Conservation (phyloP, 306 rosid genomes). For the Vigna mungo region DNA sequence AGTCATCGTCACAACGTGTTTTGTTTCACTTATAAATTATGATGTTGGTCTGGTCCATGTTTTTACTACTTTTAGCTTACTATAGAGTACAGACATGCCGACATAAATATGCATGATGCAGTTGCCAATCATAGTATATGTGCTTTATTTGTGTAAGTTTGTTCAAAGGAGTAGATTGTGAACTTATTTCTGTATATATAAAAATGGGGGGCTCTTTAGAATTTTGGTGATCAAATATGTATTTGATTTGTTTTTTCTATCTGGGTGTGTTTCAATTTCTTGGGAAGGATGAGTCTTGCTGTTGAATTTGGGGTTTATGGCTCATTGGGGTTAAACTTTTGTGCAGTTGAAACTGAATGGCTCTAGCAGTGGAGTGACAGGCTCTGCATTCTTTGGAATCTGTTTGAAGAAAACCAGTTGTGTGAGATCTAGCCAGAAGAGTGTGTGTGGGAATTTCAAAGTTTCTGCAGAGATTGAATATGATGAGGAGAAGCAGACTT, state of each 20-base stretch:
- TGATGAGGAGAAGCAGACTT: conserved; percentile 68
- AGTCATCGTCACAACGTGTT: conserved; percentile 11
- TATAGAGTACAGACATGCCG: no score
- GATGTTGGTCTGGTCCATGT: no score
- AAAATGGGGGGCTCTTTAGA: not conserved
- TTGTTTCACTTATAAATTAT: not conserved
- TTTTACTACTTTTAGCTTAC: no score
- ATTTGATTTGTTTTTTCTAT: conserved; percentile 1
- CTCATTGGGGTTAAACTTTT: conserved; percentile 19
- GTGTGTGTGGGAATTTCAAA: conserved; percentile 53
- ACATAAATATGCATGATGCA: not conserved
- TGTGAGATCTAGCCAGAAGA: conserved; percentile 39
- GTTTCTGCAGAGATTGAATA: conserved; percentile 51
- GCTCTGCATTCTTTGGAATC: conserved; percentile 62
- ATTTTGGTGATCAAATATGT: not conserved
- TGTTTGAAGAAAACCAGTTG: conserved; percentile 53
- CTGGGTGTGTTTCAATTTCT: conserved; percentile 10
- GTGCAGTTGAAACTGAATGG: conserved; percentile 66
- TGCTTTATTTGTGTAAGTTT: not conserved
- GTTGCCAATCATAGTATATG: not conserved
- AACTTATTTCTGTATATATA: not conserved
- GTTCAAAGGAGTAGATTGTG: not conserved
- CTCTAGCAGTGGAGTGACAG: conserved; percentile 39
- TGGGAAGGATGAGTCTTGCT: conserved; percentile 20
- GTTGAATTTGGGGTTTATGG: not conserved